Evolutionary conservation across 768 basidiomycete species (phyloP).

Genomic region (Tulasnella sp.): DNA sequence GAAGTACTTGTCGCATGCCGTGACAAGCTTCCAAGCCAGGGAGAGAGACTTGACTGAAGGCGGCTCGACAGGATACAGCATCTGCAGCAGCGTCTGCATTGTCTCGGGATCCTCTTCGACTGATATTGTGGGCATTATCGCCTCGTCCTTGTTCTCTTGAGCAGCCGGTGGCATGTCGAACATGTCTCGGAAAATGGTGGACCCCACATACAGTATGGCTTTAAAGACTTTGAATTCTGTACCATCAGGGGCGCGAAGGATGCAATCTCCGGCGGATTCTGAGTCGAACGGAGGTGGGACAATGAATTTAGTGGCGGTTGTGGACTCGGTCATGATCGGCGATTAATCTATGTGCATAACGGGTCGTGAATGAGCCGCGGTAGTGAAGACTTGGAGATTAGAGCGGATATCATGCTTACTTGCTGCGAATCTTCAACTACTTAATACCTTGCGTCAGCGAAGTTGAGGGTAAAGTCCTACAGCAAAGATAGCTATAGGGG

Average conservation of each 20-base stretch:
- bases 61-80: constrained; percentile 33
- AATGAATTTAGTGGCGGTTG: background rate
- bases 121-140: constrained; percentile 24
- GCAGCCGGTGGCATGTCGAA: background rate
- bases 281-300: constrained; percentile 5
- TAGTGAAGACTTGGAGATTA: too few species aligned
- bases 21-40: constrained; percentile 14
- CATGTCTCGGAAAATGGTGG: constrained; percentile 45
- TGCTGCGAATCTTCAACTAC: too few species aligned
- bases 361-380: background rate
- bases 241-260: constrained; percentile 53
- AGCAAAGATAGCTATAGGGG: too few species aligned
- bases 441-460: too few species aligned
- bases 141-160: background rate
- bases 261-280: constrained; percentile 41
- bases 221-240: constrained; percentile 55
- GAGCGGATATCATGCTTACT: too few species aligned
- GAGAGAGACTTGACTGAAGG: background rate
- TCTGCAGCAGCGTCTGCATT: constrained; percentile 33
- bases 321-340: background rate
- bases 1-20: constrained; percentile 33
- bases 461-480: too few species aligned
- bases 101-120: constrained; percentile 31
- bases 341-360: background rate
- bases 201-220: constrained; percentile 52